Evolutionary conservation across 805 yeast species (phyloP).

Genomic region (Sugiyamaella lignohabitans): DNA sequence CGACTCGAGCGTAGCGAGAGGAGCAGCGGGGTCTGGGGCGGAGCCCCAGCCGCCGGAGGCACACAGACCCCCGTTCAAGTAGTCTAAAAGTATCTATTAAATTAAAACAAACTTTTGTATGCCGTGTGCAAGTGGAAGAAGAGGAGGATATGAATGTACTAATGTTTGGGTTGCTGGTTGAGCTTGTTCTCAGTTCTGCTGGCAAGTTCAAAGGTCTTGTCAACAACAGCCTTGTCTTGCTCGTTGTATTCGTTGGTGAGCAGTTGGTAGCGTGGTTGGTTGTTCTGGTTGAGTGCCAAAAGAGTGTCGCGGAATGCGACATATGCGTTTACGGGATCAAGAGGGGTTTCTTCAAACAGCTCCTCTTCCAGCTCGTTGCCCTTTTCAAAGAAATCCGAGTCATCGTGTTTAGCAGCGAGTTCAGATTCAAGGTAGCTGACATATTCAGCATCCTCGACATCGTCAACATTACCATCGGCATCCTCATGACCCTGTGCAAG

Average conservation of each 20-base stretch:
- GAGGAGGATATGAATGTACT: neutral
- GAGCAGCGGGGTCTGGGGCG: neutral
- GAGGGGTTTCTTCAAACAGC: conserved; percentile 68
- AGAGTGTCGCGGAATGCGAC: conserved; percentile 55
- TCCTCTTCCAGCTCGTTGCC: conserved; percentile 76
- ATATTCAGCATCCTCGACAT: conserved; percentile 37
- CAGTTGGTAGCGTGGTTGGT: conserved; percentile 43
- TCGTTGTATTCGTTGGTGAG: conserved; percentile 38
- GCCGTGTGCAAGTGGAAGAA: neutral
- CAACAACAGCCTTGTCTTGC: conserved; percentile 34
- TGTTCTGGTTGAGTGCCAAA: conserved; percentile 41
- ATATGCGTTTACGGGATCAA: conserved; percentile 72
- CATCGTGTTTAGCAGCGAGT: conserved; percentile 1
- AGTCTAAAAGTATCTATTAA: too few species aligned
- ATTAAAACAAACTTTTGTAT: neutral
- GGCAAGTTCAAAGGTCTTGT: conserved; percentile 29
- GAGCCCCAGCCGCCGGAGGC: conserved; percentile 1
- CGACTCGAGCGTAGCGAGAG: too few species aligned
- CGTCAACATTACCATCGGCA: conserved; percentile 26
- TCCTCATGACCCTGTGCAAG: conserved; percentile 26
- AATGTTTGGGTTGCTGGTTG: neutral
- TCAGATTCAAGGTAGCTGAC: conserved; percentile 41
- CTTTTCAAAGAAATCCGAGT: conserved; percentile 28
- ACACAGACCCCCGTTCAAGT: too few species aligned
- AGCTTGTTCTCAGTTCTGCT: neutral